Percentiles rank a stretch among this genome's conserved stretches.
Conservation (phyloP, 2,329 filamentous ascomycete species). For the Ascochyta lentis region DNA sequence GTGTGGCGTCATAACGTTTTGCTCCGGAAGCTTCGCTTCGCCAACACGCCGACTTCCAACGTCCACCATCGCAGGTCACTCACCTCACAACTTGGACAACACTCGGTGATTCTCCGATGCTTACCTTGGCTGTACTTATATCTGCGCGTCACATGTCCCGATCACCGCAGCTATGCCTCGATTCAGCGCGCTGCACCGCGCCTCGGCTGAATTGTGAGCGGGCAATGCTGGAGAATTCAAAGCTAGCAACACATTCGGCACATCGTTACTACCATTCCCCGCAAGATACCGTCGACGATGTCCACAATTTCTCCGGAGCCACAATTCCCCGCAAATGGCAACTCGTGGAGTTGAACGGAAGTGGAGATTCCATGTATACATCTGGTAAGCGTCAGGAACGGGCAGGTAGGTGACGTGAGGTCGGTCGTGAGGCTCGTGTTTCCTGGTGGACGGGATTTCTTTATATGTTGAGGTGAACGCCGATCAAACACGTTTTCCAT, state of each 20-base stretch:
- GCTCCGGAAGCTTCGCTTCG: background rate
- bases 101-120: constrained; percentile 15
- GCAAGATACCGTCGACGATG: constrained; percentile 21
- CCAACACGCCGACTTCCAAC: constrained; percentile 7
- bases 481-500: constrained; percentile 6
- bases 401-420: constrained; percentile 12
- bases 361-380: background rate
- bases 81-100: background rate
- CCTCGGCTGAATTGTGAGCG: constrained; percentile 19
- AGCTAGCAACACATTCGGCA: constrained; percentile 22
- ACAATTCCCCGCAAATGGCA: constrained; percentile 25
- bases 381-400: constrained; percentile 16
- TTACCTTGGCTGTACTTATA: constrained; percentile 1
- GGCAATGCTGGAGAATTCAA: constrained; percentile 2
- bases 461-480: constrained; percentile 9
- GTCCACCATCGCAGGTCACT: background rate
- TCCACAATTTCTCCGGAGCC: constrained; percentile 32
- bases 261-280: constrained; percentile 25
- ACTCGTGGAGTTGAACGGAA: constrained; percentile 9
- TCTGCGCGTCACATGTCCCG: constrained; percentile 11
- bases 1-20: constrained; percentile 3
- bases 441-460: background rate
- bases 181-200: constrained; percentile 3
- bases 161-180: constrained; percentile 7
- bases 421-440: constrained; percentile 4